A percentile compares a stretch with the other conserved stretches of the same genome.
Evolutionary conservation across 2,329 filamentous ascomycete genomes (phyloP).

Genomic region (Xylariomycetidae sp.): DNA sequence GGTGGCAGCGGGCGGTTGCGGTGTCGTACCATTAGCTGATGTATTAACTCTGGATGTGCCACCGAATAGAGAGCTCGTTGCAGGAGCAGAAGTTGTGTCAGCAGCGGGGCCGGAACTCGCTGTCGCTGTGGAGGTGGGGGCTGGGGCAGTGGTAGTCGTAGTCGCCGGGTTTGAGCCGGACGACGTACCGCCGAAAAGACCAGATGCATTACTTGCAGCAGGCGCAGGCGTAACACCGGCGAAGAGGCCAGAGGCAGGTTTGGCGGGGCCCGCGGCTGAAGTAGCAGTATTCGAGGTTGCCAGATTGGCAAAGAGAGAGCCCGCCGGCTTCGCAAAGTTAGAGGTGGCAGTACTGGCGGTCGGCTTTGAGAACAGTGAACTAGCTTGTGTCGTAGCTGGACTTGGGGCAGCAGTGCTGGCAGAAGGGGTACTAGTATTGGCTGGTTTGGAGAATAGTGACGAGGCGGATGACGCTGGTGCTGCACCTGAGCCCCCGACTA

Average conservation of each 20-base stretch:
- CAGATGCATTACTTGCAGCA: slow-evolving; percentile 18
- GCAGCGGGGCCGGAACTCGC: slow-evolving; percentile 18
- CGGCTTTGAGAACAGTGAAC: slow-evolving; percentile 19
- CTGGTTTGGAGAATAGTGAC: slow-evolving; percentile 15
- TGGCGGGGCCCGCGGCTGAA: slow-evolving; percentile 20
- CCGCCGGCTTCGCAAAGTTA: slow-evolving; percentile 22
- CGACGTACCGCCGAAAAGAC: slow-evolving; percentile 22
- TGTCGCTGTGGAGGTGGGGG: slow-evolving; percentile 21
- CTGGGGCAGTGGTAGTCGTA: slow-evolving; percentile 17
- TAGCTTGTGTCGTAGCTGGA: slow-evolving; percentile 14
- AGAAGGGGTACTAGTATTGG: slow-evolving; percentile 10
- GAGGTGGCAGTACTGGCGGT: slow-evolving; percentile 18
- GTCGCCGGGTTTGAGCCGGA: slow-evolving; percentile 20
- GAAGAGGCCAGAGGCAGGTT: slow-evolving; percentile 27
- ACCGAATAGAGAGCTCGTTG: slow-evolving; percentile 25
- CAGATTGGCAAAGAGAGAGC: slow-evolving; percentile 22
- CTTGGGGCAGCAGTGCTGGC: slow-evolving; percentile 12
- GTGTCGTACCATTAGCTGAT: slow-evolving; percentile 23
- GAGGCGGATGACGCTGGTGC: slow-evolving; percentile 16
- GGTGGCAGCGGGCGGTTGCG: slow-evolving; percentile 17
- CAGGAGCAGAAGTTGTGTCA: slow-evolving; percentile 27
- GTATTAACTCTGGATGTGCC: slow-evolving; percentile 27
- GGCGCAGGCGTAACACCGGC: slow-evolving; percentile 13
- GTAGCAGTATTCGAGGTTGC: slow-evolving; percentile 18
- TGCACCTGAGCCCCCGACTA: slow-evolving; percentile 17